Percentiles rank a stretch among this genome's conserved stretches.
Evolutionary conservation across 257 asterid genomes (phyloP).

Genomic region (Thymus quinquecostatus): DNA sequence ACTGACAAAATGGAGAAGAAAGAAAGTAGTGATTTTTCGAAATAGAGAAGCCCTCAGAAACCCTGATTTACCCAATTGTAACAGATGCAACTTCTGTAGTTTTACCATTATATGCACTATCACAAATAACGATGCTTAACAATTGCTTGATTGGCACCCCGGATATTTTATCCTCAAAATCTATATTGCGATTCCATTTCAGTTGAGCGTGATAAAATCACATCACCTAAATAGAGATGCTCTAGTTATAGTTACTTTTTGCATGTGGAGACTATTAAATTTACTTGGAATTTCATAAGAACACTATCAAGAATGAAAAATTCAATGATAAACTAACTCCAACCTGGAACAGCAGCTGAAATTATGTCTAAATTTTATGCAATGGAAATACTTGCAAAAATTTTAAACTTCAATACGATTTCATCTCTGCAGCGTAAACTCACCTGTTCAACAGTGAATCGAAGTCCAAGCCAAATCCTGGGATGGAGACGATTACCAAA

Average conservation of each 20-base stretch:
- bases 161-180: not conserved
- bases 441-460: conserved; percentile 59
- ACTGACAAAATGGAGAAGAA: conserved; percentile 47
- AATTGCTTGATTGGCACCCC: not conserved
- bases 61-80: not conserved
- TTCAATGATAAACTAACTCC: not conserved
- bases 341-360: not conserved
- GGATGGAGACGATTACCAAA: conserved; percentile 58
- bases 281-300: conserved; percentile 2
- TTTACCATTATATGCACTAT: not conserved
- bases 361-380: not conserved
- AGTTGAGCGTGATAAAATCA: not conserved
- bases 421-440: conserved; percentile 29
- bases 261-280: not conserved
- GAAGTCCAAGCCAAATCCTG: conserved; percentile 51
- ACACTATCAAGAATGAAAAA: not conserved
- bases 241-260: conserved; percentile 7
- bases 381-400: not conserved
- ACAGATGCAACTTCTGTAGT: not conserved
- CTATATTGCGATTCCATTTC: not conserved
- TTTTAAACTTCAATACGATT: not conserved
- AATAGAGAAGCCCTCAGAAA: conserved; percentile 10
- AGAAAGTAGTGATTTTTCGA: conserved; percentile 8
- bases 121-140: not conserved
- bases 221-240: conserved; percentile 4